Evolutionary conservation across 805 yeast species (phyloP).

Genomic region (Komagataella kurtzmanii): DNA sequence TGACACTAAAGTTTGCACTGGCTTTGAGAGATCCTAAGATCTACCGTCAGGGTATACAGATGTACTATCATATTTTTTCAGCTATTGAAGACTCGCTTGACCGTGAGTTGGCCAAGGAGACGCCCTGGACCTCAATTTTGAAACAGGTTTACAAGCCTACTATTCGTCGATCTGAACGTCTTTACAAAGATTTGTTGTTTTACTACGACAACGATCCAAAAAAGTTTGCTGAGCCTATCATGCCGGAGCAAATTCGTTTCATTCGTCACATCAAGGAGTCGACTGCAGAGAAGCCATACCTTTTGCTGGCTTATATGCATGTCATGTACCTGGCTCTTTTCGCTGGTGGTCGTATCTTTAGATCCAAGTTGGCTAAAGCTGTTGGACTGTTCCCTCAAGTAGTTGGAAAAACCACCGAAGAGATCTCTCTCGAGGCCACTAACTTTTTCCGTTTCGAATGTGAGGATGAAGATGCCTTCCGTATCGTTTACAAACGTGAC

Average conservation of each 20-base stretch:
- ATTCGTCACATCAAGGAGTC: constrained; percentile 42
- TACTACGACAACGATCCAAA: constrained; percentile 42
- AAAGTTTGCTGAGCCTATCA: constrained; percentile 44
- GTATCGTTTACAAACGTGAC: constrained; percentile 57
- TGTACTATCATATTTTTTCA: constrained; percentile 55
- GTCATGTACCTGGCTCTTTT: constrained; percentile 75
- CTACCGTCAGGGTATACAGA: constrained; percentile 70
- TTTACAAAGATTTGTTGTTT: constrained; percentile 51
- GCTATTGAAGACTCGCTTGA: constrained; percentile 44
- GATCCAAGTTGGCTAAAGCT: constrained; percentile 51
- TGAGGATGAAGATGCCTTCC: constrained; percentile 50
- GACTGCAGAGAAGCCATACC: constrained; percentile 50
- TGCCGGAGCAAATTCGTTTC: constrained; percentile 50
- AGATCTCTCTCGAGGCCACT: constrained; percentile 48
- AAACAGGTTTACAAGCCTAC: constrained; percentile 56
- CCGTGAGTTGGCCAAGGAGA: constrained; percentile 25
- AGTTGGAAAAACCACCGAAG: constrained; percentile 50
- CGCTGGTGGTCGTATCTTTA: constrained; percentile 74
- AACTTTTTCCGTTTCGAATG: constrained; percentile 57
- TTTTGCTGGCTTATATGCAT: constrained; percentile 70
- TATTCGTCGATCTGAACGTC: constrained; percentile 44
- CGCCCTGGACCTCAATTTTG: constrained; percentile 33
- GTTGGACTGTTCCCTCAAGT: constrained; percentile 67
- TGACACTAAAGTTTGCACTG: constrained; percentile 57
- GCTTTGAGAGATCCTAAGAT: constrained; percentile 67